Conservation (phyloP, 2,329 filamentous ascomycete genomes). For the Penicillium sp. region DNA sequence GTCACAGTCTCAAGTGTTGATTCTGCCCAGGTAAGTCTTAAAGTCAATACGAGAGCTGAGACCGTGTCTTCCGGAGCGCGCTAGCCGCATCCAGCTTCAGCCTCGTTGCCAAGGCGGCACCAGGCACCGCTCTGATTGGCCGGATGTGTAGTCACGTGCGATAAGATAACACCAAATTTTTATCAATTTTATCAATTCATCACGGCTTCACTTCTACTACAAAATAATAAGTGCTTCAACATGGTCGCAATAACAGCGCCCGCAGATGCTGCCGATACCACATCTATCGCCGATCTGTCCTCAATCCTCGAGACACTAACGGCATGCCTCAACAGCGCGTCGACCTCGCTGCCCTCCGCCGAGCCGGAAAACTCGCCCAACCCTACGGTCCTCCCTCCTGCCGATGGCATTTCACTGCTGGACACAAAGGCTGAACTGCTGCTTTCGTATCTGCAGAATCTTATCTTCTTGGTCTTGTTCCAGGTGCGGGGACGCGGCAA, state of each 20-base stretch:
- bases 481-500: slow-evolving; percentile 61
- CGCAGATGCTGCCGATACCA: not conserved
- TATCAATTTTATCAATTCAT: not conserved
- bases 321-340: slow-evolving; percentile 30
- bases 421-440: slow-evolving; percentile 97
- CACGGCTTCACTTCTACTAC: too few relatives aligned
- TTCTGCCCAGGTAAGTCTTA: too few relatives aligned
- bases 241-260: slow-evolving; percentile 2
- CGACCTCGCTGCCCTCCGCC: slow-evolving; percentile 30
- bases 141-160: not conserved
- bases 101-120: not conserved
- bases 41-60: too few relatives aligned
- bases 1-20: too few relatives aligned
- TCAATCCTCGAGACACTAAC: slow-evolving; percentile 32
- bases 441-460: slow-evolving; percentile 89
- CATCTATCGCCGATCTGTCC: slow-evolving; percentile 17
- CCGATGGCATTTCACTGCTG: slow-evolving; percentile 87
- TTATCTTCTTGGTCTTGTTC: slow-evolving; percentile 80
- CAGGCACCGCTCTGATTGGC: not conserved
- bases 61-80: not conserved
- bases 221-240: not conserved
- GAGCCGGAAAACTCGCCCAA: slow-evolving; percentile 45
- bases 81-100: not conserved
- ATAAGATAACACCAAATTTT: not conserved
- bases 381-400: slow-evolving; percentile 68